Evolutionary conservation across 768 basidiomycete species (phyloP).

Genomic region (Zangia roseola): DNA sequence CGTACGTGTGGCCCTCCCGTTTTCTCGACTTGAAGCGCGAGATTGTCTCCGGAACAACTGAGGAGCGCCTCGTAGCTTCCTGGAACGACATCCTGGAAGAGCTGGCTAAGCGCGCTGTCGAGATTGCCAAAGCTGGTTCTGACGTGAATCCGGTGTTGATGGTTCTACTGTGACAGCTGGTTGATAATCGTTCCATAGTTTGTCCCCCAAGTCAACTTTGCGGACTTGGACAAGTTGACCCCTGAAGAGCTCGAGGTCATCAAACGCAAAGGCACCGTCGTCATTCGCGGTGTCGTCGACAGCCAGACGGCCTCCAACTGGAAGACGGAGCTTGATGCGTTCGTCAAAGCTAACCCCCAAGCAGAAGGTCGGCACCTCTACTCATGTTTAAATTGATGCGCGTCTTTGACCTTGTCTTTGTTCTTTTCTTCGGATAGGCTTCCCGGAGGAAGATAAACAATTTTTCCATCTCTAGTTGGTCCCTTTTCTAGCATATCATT

Average conservation of each 20-base stretch:
- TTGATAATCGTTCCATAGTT: conserved; percentile 35
- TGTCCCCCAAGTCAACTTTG: conserved; percentile 61
- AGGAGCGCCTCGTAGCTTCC: conserved; percentile 46
- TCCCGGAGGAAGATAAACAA: conserved; percentile 60
- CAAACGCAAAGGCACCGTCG: conserved; percentile 54
- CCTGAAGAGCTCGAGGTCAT: conserved; percentile 48
- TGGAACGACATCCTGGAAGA: conserved; percentile 60
- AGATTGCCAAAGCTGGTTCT: conserved; percentile 46
- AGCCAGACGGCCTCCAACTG: conserved; percentile 54
- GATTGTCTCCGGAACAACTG: conserved; percentile 50
- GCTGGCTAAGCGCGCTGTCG: conserved; percentile 44
- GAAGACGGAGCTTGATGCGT: conserved; percentile 56
- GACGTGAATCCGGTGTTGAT: conserved; percentile 37
- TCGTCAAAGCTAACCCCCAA: conserved; percentile 55
- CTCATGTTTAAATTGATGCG: background rate
- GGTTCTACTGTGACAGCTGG: background rate
- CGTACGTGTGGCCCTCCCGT: conserved; percentile 32
- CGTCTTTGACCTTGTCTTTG: background rate
- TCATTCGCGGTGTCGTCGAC: conserved; percentile 61
- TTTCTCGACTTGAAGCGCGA: conserved; percentile 58
- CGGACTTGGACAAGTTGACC: conserved; percentile 48
- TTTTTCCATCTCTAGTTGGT: conserved; percentile 73
- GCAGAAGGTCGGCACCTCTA: conserved; percentile 42
- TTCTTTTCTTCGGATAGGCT: conserved; percentile 33
- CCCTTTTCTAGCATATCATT: background rate